phyloP scores from a whole-genome alignment of 106 monocot genomes.

The Phalaenopsis aphrodite region DNA sequence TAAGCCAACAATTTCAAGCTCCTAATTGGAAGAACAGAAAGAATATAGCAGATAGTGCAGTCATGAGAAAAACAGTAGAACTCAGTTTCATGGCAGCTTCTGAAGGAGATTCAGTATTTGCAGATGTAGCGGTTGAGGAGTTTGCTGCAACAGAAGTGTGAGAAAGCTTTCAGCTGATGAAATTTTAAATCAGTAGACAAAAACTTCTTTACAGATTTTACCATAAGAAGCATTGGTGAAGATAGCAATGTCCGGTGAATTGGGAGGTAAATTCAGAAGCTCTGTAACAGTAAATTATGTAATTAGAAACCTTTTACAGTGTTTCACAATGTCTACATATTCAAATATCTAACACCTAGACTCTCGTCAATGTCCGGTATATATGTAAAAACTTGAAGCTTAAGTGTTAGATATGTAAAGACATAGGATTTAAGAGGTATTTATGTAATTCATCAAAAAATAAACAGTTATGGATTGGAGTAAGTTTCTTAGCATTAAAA shows the following conservation, averaged over 20 bases:
- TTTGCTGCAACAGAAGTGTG: not conserved
- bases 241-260: slow-evolving; percentile 40
- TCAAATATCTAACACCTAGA: no score
- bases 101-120: not conserved
- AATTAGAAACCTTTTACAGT: no score
- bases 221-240: slow-evolving; percentile 40
- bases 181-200: not conserved
- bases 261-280: slow-evolving; percentile 39
- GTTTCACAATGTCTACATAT: no score
- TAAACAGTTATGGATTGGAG: no score
- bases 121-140: not conserved
- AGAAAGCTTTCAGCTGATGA: not conserved
- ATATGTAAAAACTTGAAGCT: no score
- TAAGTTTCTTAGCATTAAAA: no score
- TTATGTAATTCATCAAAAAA: no score
- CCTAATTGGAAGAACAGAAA: not conserved
- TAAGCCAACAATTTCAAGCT: no score
- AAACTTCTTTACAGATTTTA: slow-evolving; percentile 9
- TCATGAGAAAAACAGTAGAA: not conserved
- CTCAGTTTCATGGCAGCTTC: not conserved
- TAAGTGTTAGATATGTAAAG: no score
- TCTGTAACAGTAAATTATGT: slow-evolving; percentile 15
- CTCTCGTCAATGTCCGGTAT: no score
- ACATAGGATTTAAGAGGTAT: no score
- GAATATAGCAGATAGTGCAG: not conserved